Percentiles rank a stretch among this genome's conserved stretches.
Conservation (phyloP, 2,329 filamentous ascomycete species). For the Westerdykella sp. region DNA sequence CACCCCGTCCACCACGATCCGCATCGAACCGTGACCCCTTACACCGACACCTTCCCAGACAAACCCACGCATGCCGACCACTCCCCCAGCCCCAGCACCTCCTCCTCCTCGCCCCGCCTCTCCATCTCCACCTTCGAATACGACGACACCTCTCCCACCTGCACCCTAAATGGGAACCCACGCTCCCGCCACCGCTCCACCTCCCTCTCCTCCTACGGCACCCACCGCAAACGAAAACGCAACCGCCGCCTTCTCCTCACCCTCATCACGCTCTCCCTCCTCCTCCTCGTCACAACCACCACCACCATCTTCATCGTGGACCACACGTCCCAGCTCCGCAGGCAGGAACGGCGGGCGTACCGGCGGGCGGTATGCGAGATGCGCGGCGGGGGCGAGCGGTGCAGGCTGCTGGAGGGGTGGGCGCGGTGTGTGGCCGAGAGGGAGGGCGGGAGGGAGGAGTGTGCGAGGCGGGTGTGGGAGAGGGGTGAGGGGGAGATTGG, state of each 20-base stretch:
- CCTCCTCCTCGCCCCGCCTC: too few species aligned
- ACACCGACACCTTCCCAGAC: too few species aligned
- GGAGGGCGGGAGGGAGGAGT: neutral
- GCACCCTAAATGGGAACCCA: too few species aligned
- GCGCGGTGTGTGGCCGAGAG: neutral
- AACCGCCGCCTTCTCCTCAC: neutral
- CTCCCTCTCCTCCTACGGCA: neutral
- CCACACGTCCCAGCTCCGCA: neutral
- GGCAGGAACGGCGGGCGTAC: neutral
- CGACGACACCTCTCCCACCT: too few species aligned
- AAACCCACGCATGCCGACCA: too few species aligned
- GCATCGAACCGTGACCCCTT: too few species aligned
- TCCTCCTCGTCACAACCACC: neutral
- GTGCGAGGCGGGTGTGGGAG: neutral
- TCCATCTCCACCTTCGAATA: too few species aligned
- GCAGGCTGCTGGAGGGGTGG: neutral
- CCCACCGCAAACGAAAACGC: neutral
- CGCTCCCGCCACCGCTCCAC: too few species aligned
- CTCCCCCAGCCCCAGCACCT: too few species aligned
- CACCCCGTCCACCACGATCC: too few species aligned
- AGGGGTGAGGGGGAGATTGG: neutral
- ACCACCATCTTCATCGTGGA: neutral
- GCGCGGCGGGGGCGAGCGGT: neutral
- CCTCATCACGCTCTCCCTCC: neutral
- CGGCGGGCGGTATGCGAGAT: neutral